Evolutionary conservation across 2,329 filamentous ascomycete genomes (phyloP), one percentile per base, ranked within the genome.

Genomic region (Claviceps purpurea): DNA sequence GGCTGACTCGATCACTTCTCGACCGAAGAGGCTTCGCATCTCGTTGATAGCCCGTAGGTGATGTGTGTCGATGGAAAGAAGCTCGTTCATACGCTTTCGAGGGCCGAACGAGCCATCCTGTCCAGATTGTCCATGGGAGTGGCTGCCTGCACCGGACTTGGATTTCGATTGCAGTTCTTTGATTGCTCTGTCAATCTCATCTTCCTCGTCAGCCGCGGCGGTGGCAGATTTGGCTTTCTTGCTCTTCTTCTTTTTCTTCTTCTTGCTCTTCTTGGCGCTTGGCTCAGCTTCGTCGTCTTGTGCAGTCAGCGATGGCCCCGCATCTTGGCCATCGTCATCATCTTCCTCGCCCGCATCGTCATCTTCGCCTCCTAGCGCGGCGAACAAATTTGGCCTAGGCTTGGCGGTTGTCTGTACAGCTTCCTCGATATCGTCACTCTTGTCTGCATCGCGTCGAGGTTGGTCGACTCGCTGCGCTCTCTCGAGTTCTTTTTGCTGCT

Each of bases 41-140:
- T 98, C 93, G 61, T 95, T 95, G 39, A 84, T 75, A 7, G 87
- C 87, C 63, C 91, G 90, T 11, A 98, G 77, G 59, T 89, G 81
- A 58, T 86, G 78, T 0, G 83, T 79, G 58, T 77, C 76, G 60
- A 79, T 72, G 34, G 68, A 65, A 2, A 81, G 64, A 4, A 78
- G 67, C 34, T 68, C 61, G 52, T 69, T 70, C 43, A 69, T 63
- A 13, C 65, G 42, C 41, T 26, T 54, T 16, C 49, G 40, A 2
- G 52, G 40, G 22, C 34, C 45, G 4, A 45, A 7, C 14, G 20
- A 18, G 60, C 13, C 62, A 50, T 20, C 52, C 48, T 30, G 55
- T 43, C 16, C 56, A 53, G 47, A 52, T 50, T 43, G 55, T 42
- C 34, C 56, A 43, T 7, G 44, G 11, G 43, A 14, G 2, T 38